Percentiles rank a stretch among this genome's conserved stretches.
These are phyloP conservation scores for Gastrolobium villosum DNA, from an alignment of 306 rosid genomes.

Conservation along the genomic window DNA sequence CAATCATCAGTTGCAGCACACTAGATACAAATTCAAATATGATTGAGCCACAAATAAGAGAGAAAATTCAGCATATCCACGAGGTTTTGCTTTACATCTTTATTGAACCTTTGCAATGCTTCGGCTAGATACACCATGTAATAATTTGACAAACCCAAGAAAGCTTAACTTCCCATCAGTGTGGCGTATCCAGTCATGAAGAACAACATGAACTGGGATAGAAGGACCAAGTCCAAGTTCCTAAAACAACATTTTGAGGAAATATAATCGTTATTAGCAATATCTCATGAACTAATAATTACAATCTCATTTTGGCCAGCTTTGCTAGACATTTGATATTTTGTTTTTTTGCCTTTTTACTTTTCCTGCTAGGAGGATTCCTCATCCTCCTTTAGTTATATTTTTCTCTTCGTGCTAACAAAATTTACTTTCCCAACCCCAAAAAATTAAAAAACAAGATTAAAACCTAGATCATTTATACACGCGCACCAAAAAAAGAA, in stretches of 20 bases:
- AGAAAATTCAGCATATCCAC: conserved; percentile 41
- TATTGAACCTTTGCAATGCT: conserved; percentile 73
- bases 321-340: not conserved
- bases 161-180: conserved; percentile 97
- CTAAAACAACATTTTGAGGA: conserved; percentile 54
- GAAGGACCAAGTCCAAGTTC: conserved; percentile 99
- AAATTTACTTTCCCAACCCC: not conserved
- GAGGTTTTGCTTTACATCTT: conserved; percentile 39
- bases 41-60: conserved; percentile 34
- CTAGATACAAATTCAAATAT: conserved; percentile 42
- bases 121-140: conserved; percentile 90
- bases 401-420: not conserved
- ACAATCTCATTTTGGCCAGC: not conserved
- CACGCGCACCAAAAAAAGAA: not conserved
- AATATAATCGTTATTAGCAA: conserved; percentile 30
- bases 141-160: conserved; percentile 91
- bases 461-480: not conserved
- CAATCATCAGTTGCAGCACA: conserved; percentile 43
- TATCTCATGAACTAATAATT: conserved; percentile 23
- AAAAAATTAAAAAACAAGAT: not conserved
- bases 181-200: conserved; percentile 98
- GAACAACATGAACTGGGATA: conserved; percentile 94
- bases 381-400: not conserved
- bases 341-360: not conserved
- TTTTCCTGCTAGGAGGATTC: not conserved